Evolutionary conservation across 2,329 filamentous ascomycete genomes (phyloP), one percentile per base, ranked within the genome.

Genomic region (Colletotrichum higginsianum): DNA sequence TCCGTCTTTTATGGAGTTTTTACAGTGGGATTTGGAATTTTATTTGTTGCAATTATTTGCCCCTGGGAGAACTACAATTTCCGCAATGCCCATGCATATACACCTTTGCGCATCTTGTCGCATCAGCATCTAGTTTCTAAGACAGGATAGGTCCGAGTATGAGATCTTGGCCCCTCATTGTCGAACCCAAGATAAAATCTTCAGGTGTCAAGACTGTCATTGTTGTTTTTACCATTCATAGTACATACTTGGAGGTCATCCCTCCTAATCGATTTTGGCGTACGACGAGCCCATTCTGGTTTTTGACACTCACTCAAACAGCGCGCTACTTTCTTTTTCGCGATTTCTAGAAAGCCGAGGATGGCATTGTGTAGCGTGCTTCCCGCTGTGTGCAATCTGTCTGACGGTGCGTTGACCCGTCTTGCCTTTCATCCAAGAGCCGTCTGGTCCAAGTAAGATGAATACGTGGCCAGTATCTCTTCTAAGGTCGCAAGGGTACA

Each of bases 1-100:
- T 72, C n/a, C 30, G 30, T 55, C 46, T 56, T 71, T 72, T 46
- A 21, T 49, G 70, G 70, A 63, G 70, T 73, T 70, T 60, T 23
- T 16, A 23, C 6, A 38, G 67, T 55, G 30, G 40, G 42, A 42
- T 38, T 49, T 47, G 56, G 21, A 42, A 58, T 67, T 55, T 66
- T 21, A 21, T 67, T 63, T n/a, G 26, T 49, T 21, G 38, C 23
- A 52, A 67, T 67, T 67, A 60, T n/a, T 15, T 23, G n/a, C 40
- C 69, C 21, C 30, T 26, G 40, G 58, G 53, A 68, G 66, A 46
- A 58, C 23, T 57, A n/a, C 40, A 26, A 61, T 55, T n/a, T 60
- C 21, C n/a, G 57, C 61, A 55, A 53, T 49, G 30, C 65, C 58
- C 56, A 63, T 58, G 66, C 61, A 55, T 47, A 23, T 57, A 50